Evolutionary conservation across 1,284 basidiomycete genomes (phyloP), one percentile per base, ranked within the genome.

Genomic region (Trametes hirsuta): DNA sequence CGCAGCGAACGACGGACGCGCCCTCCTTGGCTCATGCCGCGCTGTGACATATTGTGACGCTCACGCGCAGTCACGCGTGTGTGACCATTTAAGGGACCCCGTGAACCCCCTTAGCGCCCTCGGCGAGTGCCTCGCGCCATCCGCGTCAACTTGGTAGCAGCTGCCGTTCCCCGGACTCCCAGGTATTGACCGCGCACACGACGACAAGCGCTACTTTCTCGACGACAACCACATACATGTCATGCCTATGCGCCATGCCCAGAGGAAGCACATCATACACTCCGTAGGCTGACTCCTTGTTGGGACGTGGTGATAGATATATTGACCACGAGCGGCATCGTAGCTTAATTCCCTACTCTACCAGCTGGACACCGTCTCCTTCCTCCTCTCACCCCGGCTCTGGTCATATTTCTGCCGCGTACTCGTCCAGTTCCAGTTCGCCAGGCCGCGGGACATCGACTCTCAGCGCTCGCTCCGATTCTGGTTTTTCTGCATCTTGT

Each of bases 241-340:
- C 81, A 90, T 90, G 88, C 83, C 77, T 79, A 86, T 83, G 69
- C 80, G 84, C 76, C 77, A 89, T 85, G 85, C 81, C 67, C 89
- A 91, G 74, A 81, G 90, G 68, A 84, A 87, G 74, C 90, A 92
- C 74, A 81, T 91, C 75, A 81, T 92, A 68, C 77, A 82, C 69
- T 87, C 89, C 41, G 90, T 89, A 71, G 69, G 87, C 81, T 52
- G 49, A 55, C 52, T 14, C 18, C 2, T 34, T 21, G 12, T 15
- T 12, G 4, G 6, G 15, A 9, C 21, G 44, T 41, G 44, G 24
- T 24, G 9, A 41, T 39, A 35, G 18, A 6, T 40, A 6, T 40
- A 15, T 24, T 47, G 30, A 58, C 51, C 53, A 47, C 36, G 44
- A 30, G 21, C 18, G 9, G 15, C 35, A 24, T 34, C 14, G 22